phyloP scores from a whole-genome alignment of 257 asterid species.

The Penstemon eatonii region DNA sequence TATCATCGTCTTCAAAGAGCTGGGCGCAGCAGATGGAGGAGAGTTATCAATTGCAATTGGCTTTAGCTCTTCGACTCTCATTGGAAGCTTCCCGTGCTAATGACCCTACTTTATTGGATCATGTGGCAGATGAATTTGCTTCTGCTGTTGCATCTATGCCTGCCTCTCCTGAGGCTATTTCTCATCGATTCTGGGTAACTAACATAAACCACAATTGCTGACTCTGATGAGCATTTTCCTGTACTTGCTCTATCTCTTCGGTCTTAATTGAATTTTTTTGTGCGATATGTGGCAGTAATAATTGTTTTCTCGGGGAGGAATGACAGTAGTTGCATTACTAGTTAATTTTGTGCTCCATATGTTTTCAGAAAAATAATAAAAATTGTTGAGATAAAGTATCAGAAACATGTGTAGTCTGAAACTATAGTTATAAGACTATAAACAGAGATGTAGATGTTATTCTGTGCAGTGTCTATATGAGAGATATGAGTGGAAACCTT shows the following conservation, averaged over 20 bases:
- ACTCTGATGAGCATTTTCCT: background rate
- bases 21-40: conserved; percentile 99
- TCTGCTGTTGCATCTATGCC: conserved; percentile 41
- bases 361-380: background rate
- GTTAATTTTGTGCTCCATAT: background rate
- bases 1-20: conserved; percentile 67
- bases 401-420: conserved; percentile 5
- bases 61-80: conserved; percentile 87
- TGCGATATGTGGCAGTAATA: background rate
- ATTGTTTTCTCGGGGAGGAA: background rate
- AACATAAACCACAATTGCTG: conserved; percentile 17
- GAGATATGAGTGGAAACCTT: conserved; percentile 17
- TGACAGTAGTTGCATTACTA: conserved; percentile 8
- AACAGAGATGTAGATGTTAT: background rate
- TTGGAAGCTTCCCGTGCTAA: conserved; percentile 81
- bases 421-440: background rate
- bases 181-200: conserved; percentile 95
- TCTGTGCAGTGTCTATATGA: conserved; percentile 6
- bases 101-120: conserved; percentile 84
- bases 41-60: conserved; percentile 92
- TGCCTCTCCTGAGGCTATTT: conserved; percentile 58
- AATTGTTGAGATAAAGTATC: conserved; percentile 1
- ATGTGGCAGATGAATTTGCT: conserved; percentile 52
- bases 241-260: conserved; percentile 1
- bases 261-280: background rate